Evolutionary conservation across 78 protist genomes (phyloP), one percentile per base, ranked within the genome.

Genomic region (Dictyostelium intermedium): DNA sequence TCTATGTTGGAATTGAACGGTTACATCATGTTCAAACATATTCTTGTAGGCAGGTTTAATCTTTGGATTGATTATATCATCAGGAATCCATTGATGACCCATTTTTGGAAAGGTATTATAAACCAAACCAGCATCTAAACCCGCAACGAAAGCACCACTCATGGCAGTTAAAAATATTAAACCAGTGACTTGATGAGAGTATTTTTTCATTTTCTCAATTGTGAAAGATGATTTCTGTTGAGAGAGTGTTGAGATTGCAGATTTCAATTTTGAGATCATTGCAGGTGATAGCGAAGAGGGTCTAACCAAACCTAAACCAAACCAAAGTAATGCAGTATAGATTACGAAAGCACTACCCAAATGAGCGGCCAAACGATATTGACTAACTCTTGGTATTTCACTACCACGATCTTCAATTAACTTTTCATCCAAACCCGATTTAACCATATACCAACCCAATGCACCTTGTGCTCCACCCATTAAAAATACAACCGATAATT

Each of bases 401-500:
- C 96, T 95, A 50, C 61, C 61, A 50, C 61, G 61, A 50, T 50
- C 61, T 3, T 93, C 81, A 13, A 91, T 89, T 35, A 80, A 45
- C 69, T 80, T 79, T 66, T 91, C 95, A 13, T 97, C 95, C 18
- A 98, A 96, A 9, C 99, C 99, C 5, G 92, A 69, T 93, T 91
- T 96, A 34, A 98, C 99, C 99, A 98, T 98, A 92, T 89, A 96
- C 99, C 99, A 98, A 3, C 99, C 99, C 7, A 98, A 10, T 13
- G 95, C 87, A 18, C 99, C 99, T 85, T 94, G 96, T 5, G 92
- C 91, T 27, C 96, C 96, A 69, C 96, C 96, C 79, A 94, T 41
- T 83, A 80, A 70, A 34, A 91, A 84, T 34, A 84, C 56, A n/a
- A 56, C 85, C n/a, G 91, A 61, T 81, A 91, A 83, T 18, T 84